phyloP scores from a whole-genome alignment of 2,329 filamentous ascomycete genomes.

The Phaeosphaeria sp. region DNA sequence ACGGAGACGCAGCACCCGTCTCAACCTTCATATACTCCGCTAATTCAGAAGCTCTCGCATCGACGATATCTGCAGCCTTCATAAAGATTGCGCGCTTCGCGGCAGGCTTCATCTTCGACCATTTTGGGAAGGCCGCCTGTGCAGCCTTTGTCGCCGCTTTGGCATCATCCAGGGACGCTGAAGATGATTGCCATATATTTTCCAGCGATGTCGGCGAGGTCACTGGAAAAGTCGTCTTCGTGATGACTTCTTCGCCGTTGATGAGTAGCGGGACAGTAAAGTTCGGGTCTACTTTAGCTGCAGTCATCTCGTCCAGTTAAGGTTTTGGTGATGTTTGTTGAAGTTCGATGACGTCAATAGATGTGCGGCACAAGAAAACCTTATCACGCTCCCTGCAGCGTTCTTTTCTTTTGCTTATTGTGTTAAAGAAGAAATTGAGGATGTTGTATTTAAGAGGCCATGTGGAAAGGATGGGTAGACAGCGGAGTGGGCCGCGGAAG shows the following conservation, averaged over 20 bases:
- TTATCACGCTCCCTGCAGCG: background rate
- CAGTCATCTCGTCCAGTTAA: slow-evolving; percentile 8
- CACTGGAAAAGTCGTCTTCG: slow-evolving; percentile 62
- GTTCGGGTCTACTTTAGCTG: slow-evolving; percentile 19
- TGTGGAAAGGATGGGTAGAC: background rate
- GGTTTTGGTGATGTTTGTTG: background rate
- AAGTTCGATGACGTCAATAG: background rate
- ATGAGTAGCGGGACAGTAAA: slow-evolving; percentile 57
- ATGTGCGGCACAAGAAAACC: background rate
- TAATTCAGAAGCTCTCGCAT: slow-evolving; percentile 66
- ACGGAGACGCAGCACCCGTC: slow-evolving; percentile 58
- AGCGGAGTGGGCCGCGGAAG: background rate
- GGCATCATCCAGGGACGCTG: slow-evolving; percentile 63
- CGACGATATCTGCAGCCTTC: slow-evolving; percentile 71
- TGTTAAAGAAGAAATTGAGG: background rate
- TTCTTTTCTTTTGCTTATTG: background rate
- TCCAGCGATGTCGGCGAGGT: slow-evolving; percentile 62
- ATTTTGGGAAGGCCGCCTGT: slow-evolving; percentile 71
- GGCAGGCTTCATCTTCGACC: slow-evolving; percentile 68
- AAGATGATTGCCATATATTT: slow-evolving; percentile 62
- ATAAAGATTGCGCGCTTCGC: slow-evolving; percentile 73
- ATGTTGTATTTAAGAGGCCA: background rate
- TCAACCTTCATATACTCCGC: slow-evolving; percentile 65
- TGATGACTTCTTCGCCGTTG: slow-evolving; percentile 56
- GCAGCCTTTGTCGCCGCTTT: slow-evolving; percentile 66